Evolutionary conservation across 1,139 yeast genomes (phyloP).

Genomic region (Suhomyces panamericanus): DNA sequence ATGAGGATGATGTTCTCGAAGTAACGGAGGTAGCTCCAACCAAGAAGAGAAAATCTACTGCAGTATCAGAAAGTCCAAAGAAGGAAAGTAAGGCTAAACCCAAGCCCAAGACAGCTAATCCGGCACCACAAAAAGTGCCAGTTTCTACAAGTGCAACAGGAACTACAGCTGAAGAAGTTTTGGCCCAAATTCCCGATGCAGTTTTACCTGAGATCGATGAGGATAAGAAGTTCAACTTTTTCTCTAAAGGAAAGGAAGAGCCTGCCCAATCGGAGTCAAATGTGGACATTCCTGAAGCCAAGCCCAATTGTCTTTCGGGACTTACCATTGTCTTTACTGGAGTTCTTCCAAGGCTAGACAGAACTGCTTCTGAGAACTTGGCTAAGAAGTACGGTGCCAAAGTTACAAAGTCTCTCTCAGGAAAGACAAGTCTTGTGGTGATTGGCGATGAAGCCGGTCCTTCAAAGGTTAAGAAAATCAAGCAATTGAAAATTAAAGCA

Average conservation of each 20-base stretch:
- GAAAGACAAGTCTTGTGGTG: constrained; percentile 85
- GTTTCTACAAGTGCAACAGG: constrained; percentile 13
- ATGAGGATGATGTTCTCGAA: not conserved
- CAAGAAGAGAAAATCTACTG: not conserved
- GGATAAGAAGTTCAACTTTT: constrained; percentile 55
- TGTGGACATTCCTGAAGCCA: constrained; percentile 66
- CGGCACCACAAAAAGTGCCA: constrained; percentile 3
- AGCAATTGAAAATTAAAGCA: constrained; percentile 69
- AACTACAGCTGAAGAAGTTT: constrained; percentile 51
- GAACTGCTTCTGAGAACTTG: constrained; percentile 71
- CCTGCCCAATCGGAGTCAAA: constrained; percentile 16
- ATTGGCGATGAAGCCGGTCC: constrained; percentile 98
- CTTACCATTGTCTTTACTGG: constrained; percentile 94
- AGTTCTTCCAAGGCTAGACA: constrained; percentile 71
- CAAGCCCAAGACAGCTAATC: not conserved
- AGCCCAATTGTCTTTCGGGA: constrained; percentile 81
- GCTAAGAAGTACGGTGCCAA: constrained; percentile 93
- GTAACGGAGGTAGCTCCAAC: not conserved
- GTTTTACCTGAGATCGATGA: constrained; percentile 58
- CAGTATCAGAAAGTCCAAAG: too few relatives aligned
- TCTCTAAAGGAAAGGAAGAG: constrained; percentile 38
- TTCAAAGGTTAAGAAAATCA: constrained; percentile 82
- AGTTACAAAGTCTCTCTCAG: constrained; percentile 83
- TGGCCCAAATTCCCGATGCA: constrained; percentile 68
- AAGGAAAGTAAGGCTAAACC: not conserved